Percentiles rank a stretch among this genome's conserved stretches.
Evolutionary conservation across 495 filamentous ascomycete species (phyloP).

Genomic region (Peziza echinospora): DNA sequence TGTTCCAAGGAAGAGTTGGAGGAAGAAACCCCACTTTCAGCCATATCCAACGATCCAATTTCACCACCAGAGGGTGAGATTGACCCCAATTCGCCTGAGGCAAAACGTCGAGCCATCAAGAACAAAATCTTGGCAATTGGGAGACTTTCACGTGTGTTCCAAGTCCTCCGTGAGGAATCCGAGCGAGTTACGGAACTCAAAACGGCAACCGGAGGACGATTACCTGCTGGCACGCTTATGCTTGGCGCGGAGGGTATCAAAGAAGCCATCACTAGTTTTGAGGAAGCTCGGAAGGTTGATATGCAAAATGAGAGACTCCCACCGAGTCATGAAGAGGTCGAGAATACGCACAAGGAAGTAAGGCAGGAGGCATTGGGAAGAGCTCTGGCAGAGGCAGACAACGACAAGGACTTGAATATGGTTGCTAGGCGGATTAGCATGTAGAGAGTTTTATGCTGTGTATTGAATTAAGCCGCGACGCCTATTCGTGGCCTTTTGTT

Average conservation of each 20-base stretch:
- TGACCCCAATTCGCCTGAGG: conserved; percentile 64
- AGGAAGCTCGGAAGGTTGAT: conserved; percentile 96
- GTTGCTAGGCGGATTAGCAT: conserved; percentile 86
- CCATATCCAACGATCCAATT: conserved; percentile 37
- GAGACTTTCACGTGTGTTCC: conserved; percentile 90
- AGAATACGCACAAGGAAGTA: conserved; percentile 54
- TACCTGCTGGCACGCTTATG: conserved; percentile 93
- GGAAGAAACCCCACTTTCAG: conserved; percentile 43
- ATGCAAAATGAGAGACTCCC: conserved; percentile 87
- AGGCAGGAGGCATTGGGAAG: conserved; percentile 62
- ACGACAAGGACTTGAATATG: conserved; percentile 62
- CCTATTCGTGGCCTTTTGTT: neutral
- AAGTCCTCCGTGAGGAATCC: conserved; percentile 91
- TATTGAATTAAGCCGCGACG: neutral
- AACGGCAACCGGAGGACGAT: conserved; percentile 77
- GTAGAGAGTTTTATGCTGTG: conserved; percentile 28
- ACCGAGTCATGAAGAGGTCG: conserved; percentile 78
- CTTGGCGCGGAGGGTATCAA: conserved; percentile 96
- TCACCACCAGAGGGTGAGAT: conserved; percentile 42
- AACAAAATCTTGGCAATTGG: conserved; percentile 99
- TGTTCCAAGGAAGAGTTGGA: conserved; percentile 95
- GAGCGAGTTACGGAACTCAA: conserved; percentile 94
- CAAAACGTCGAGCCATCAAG: conserved; percentile 88
- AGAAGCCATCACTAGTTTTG: conserved; percentile 91
- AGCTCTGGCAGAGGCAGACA: conserved; percentile 68